Evolutionary conservation across 441 rosid species (phyloP).

Genomic region (Theobroma grandiflorum): DNA sequence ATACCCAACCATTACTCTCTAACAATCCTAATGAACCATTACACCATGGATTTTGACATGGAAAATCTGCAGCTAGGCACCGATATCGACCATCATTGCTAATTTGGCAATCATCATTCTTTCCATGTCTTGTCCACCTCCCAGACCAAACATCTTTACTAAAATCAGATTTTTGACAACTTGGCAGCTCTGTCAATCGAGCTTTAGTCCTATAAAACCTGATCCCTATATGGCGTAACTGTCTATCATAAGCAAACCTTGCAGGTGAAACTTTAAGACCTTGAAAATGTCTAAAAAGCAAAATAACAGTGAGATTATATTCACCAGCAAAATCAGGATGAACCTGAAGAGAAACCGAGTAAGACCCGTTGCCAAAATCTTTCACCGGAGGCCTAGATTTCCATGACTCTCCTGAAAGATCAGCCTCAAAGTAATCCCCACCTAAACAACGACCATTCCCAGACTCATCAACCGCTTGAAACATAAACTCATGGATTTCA

Average conservation of each 20-base stretch:
- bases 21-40: constrained; percentile 71
- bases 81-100: constrained; percentile 82
- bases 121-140: constrained; percentile 90
- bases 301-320: constrained; percentile 70
- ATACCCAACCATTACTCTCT: constrained; percentile 99
- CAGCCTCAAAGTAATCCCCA: constrained; percentile 92
- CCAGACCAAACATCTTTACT: constrained; percentile 74
- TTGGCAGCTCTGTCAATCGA: constrained; percentile 53
- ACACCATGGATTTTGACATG: constrained; percentile 89
- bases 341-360: constrained; percentile 75
- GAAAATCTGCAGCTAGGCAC: constrained; percentile 65
- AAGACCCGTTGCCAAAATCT: constrained; percentile 86
- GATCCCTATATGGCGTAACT: constrained; percentile 55
- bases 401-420: constrained; percentile 89
- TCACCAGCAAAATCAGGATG: constrained; percentile 91
- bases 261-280: constrained; percentile 77
- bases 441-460: constrained; percentile 65
- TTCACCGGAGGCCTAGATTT: constrained; percentile 83
- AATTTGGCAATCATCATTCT: constrained; percentile 67
- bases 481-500: constrained; percentile 63
- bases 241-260: constrained; percentile 62
- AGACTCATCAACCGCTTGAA: constrained; percentile 70
- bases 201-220: constrained; percentile 48
- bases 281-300: constrained; percentile 80
- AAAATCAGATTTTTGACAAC: constrained; percentile 71